Conservation (phyloP, 768 basidiomycete species). For the Lentinula lateritia region DNA sequence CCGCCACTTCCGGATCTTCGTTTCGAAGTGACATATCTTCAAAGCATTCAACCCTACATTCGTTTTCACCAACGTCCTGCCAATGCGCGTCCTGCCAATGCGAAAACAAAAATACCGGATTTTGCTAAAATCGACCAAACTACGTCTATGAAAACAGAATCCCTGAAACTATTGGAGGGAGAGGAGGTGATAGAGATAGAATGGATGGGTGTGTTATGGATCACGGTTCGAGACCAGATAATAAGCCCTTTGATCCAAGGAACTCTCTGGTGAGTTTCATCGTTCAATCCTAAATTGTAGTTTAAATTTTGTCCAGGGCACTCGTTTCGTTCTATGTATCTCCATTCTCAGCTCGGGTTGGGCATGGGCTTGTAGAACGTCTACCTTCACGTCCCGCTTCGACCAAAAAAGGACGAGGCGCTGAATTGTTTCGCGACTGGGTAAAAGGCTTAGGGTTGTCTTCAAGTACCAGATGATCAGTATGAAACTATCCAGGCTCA, state of each 20-base stretch:
- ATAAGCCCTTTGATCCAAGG: conserved; percentile 5
- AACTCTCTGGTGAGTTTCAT: background rate
- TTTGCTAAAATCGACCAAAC: background rate
- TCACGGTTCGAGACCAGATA: background rate
- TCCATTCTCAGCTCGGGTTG: conserved; percentile 1
- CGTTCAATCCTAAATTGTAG: background rate
- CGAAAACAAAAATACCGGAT: background rate
- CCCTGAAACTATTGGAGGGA: background rate
- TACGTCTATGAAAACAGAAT: too few species aligned
- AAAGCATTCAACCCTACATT: conserved; percentile 50
- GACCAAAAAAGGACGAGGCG: background rate
- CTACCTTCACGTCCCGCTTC: background rate
- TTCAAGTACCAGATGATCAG: background rate
- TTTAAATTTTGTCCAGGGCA: background rate
- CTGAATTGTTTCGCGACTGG: background rate
- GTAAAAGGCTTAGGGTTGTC: background rate
- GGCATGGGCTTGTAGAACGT: background rate
- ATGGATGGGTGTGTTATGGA: conserved; percentile 4
- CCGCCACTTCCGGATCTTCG: conserved; percentile 68
- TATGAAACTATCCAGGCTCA: too few species aligned
- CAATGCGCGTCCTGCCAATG: background rate
- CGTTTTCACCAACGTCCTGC: conserved; percentile 26
- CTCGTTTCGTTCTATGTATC: background rate
- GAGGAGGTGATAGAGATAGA: background rate
- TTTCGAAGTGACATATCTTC: conserved; percentile 68